Percentiles rank a stretch among this genome's conserved stretches.
Conservation (phyloP, 768 basidiomycete species). For the Suillus tomentosus region DNA sequence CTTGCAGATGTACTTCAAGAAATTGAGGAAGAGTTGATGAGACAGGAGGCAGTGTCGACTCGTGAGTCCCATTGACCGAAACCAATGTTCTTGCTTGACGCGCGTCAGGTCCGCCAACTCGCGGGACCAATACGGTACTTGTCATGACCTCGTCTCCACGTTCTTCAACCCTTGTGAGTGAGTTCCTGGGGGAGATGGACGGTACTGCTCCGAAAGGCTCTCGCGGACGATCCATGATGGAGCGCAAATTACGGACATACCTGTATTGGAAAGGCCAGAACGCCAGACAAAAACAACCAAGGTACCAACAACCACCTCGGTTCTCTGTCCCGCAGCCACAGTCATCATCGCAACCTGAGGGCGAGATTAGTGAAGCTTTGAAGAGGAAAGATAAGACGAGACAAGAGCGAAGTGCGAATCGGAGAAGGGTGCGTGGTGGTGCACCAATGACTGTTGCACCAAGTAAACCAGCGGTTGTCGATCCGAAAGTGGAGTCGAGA, state of each 20-base stretch:
- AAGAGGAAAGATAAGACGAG: conserved; percentile 73
- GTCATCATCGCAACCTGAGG: conserved; percentile 28
- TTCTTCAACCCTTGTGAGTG: conserved; percentile 71
- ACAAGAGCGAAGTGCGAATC: conserved; percentile 57
- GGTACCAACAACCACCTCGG: neutral
- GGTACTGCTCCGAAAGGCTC: conserved; percentile 54
- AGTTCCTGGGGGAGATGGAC: conserved; percentile 74
- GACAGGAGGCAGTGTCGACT: conserved; percentile 47
- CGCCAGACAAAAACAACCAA: conserved; percentile 23
- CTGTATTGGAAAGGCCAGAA: conserved; percentile 78
- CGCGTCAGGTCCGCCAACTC: conserved; percentile 25
- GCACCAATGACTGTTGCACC: conserved; percentile 36
- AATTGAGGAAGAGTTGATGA: conserved; percentile 82
- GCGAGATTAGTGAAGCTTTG: conserved; percentile 68
- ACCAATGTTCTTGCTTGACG: neutral
- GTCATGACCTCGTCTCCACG: conserved; percentile 86
- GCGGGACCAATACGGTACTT: conserved; percentile 75
- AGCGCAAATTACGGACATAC: conserved; percentile 68
- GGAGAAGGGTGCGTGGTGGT: conserved; percentile 80
- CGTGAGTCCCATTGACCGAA: conserved; percentile 14
- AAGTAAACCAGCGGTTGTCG: conserved; percentile 16
- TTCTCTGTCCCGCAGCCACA: conserved; percentile 16
- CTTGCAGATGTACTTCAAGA: conserved; percentile 86
- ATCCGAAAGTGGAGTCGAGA: conserved; percentile 15
- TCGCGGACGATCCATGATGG: conserved; percentile 79